Conservation (phyloP, 106 monocot species). For the Acorus gramineus region DNA sequence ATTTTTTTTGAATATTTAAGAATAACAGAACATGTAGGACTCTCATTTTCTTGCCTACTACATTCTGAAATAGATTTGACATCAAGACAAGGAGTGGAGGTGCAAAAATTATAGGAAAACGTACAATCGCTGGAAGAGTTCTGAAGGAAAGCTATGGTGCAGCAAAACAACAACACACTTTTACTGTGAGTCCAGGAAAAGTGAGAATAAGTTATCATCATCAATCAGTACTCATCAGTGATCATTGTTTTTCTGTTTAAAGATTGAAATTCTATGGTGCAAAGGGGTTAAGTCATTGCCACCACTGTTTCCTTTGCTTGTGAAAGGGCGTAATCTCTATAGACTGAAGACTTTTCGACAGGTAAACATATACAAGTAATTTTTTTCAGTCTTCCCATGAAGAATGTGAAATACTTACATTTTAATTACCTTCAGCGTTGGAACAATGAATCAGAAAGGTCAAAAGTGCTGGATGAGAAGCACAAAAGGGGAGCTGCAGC, state of each 20-base stretch:
- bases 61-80: slow-evolving; percentile 24
- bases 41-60: too few species aligned
- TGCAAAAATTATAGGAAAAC: slow-evolving; percentile 42
- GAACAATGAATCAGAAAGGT: slow-evolving; percentile 48
- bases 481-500: slow-evolving; percentile 58
- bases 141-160: slow-evolving; percentile 78
- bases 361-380: slow-evolving; percentile 13
- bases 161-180: slow-evolving; percentile 64
- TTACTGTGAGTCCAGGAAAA: slow-evolving; percentile 36
- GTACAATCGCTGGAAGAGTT: slow-evolving; percentile 54
- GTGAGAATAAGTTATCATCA: too few species aligned
- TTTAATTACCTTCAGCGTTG: slow-evolving; percentile 24
- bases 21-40: too few species aligned
- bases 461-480: slow-evolving; percentile 46
- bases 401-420: neutral
- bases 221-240: neutral
- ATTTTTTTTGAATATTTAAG: neutral
- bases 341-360: slow-evolving; percentile 59
- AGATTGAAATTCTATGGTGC: slow-evolving; percentile 68
- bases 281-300: slow-evolving; percentile 45
- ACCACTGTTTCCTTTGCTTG: slow-evolving; percentile 47
- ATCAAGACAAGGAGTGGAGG: slow-evolving; percentile 23
- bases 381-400: neutral
- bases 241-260: neutral
- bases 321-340: slow-evolving; percentile 78